Conservation (phyloP, 129 eudicot genomes). For the Chrysanthemum lavandulifolium region DNA sequence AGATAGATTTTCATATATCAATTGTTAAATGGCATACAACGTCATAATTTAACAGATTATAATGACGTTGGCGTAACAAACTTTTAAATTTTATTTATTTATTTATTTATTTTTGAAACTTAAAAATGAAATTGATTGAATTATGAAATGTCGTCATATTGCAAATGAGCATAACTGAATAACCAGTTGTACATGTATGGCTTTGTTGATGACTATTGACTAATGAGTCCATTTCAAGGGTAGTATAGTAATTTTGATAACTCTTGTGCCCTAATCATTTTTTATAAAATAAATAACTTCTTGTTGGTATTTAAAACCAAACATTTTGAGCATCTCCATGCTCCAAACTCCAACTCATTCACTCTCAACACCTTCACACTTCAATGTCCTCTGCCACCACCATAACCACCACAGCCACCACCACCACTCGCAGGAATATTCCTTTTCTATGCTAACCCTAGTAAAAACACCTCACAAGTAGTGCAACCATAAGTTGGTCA, state of each 20-base stretch:
- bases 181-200: no score
- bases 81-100: no score
- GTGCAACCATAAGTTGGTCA: neutral
- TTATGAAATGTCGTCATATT: no score
- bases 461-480: neutral
- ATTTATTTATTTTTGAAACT: no score
- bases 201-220: neutral
- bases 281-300: slow-evolving; percentile 17
- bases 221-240: slow-evolving; percentile 24
- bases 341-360: slow-evolving; percentile 24
- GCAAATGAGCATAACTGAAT: no score
- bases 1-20: no score
- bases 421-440: slow-evolving; percentile 8
- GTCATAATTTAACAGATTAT: no score
- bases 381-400: slow-evolving; percentile 31
- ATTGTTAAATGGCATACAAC: no score
- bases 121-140: no score
- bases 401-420: slow-evolving; percentile 19
- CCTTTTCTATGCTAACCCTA: slow-evolving; percentile 5
- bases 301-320: slow-evolving; percentile 42
- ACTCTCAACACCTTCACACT: slow-evolving; percentile 25
- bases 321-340: slow-evolving; percentile 41
- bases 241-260: slow-evolving; percentile 22
- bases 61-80: no score
- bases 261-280: slow-evolving; percentile 33